Evolutionary conservation across 805 yeast species (phyloP).

Genomic region (Scheffersomyces amazonensis): DNA sequence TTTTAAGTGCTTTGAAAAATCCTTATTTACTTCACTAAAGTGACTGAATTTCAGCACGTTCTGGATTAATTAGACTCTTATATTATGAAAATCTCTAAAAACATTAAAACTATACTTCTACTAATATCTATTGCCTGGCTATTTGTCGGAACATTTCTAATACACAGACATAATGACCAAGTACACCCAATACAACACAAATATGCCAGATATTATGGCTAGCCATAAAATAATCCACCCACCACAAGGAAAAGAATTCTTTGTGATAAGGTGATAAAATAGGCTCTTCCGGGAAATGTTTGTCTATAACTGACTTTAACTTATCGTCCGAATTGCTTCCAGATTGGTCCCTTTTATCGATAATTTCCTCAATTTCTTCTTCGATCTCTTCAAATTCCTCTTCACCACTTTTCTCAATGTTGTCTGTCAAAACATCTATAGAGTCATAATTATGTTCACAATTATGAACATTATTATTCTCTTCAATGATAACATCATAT

Average conservation of each 20-base stretch:
- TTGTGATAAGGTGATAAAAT: slow-evolving; percentile 30
- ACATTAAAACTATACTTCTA: too few species aligned
- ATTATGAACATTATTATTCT: slow-evolving; percentile 34
- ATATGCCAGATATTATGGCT: slow-evolving; percentile 96
- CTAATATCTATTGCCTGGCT: slow-evolving; percentile 2
- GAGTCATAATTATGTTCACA: slow-evolving; percentile 22
- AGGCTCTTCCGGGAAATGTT: slow-evolving; percentile 35
- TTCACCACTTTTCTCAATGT: slow-evolving; percentile 33
- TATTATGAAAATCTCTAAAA: too few species aligned
- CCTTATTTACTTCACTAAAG: too few species aligned
- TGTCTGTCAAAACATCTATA: slow-evolving; percentile 29
- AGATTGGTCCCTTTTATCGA: slow-evolving; percentile 7
- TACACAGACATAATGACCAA: slow-evolving; percentile 82
- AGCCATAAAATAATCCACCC: slow-evolving; percentile 72
- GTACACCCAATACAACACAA: slow-evolving; percentile 83
- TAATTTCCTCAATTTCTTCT: slow-evolving; percentile 22
- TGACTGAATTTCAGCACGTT: too few species aligned
- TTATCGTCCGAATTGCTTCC: slow-evolving; percentile 16
- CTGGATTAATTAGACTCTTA: too few species aligned
- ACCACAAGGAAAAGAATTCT: slow-evolving; percentile 63
- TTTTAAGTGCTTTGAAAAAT: too few species aligned
- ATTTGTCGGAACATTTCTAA: slow-evolving; percentile 61
- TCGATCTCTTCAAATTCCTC: slow-evolving; percentile 34
- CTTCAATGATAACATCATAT: slow-evolving; percentile 53
- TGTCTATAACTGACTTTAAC: slow-evolving; percentile 27